Base-by-base conservation (phyloP, 352 stramenopile species). In the Phytophthora cactorum region DNA sequence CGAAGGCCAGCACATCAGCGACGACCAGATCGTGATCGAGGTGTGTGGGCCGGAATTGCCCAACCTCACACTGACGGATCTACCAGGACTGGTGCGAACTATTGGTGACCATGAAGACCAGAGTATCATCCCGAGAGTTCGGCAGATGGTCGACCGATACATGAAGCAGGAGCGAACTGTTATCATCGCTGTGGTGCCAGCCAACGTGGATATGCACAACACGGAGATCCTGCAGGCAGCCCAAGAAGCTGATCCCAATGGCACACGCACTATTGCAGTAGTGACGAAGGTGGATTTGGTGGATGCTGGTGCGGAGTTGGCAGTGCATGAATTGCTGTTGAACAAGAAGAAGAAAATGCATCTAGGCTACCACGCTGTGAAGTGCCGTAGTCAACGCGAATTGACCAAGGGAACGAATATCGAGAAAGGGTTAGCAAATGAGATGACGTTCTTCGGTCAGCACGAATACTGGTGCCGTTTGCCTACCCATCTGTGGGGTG, bases 201-300 rank as follows among this genome's bases (percentile, higher is more conserved):
- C 86, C 10, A 95, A 94, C 61, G 84, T 93, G 12, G 89, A 96
- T 50, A 89, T 97, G 68, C 86, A 92, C 61, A 96, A 91, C 43
- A 88, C 86, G 32, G 89, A 94, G 63, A 93, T 97, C 32, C 57
- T 97, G 51, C 74, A 88, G 43, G 79, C 81, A 5, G 85, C 85
- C 1, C 60, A 84, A 51, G 77, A 90, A 54, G 87, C 84, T 9
- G 90, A 97, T 66, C 74, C 82, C 4, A 63, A 74, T n/a, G n/a
- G n/a, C n/a, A n/a, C n/a, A n/a, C n/a, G n/a, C 22, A 97, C 89
- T 0, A 95, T 97, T 61, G 86, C 86, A 2, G 89, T 97, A 3
- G 76, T 97, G 46, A 97, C 91, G 7, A 97, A 97, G 70, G 75
- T 93, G 45, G 91, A 97, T 77, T 74, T 96, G 43, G 91, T 97